phyloP scores from a whole-genome alignment of 352 stramenopile genomes.

The Hyaloperonospora brassicae region DNA sequence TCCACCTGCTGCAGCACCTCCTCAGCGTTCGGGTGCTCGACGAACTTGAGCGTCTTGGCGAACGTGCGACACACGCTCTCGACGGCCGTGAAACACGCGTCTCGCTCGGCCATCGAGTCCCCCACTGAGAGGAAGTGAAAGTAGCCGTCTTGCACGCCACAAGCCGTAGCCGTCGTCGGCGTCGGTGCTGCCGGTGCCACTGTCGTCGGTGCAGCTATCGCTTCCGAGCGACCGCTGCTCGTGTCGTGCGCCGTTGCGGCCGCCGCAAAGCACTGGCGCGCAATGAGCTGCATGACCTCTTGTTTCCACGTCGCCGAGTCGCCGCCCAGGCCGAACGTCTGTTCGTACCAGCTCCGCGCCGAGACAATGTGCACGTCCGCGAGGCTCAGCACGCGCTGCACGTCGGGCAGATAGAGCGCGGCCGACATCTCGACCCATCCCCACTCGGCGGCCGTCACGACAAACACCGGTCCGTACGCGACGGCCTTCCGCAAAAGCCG shows the following conservation, averaged over 20 bases:
- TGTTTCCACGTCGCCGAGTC: constrained; percentile 80
- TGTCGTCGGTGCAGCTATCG: background rate
- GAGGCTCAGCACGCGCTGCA: constrained; percentile 57
- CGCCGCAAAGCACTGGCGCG: constrained; percentile 67
- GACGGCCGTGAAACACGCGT: constrained; percentile 69
- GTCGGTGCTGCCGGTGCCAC: too few species aligned
- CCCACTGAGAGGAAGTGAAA: constrained; percentile 81
- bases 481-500: constrained; percentile 64
- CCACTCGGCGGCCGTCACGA: constrained; percentile 77
- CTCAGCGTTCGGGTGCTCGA: constrained; percentile 68
- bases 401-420: constrained; percentile 61
- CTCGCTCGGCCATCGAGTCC: constrained; percentile 82
- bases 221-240: background rate
- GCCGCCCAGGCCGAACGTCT: constrained; percentile 68
- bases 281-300: constrained; percentile 83
- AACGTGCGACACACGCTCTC: constrained; percentile 57
- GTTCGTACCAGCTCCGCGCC: constrained; percentile 78
- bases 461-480: constrained; percentile 72
- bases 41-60: constrained; percentile 84
- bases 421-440: constrained; percentile 83
- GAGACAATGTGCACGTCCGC: constrained; percentile 82
- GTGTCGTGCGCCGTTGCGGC: constrained; percentile 1
- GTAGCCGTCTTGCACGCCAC: constrained; percentile 27
- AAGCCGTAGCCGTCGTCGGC: too few species aligned
- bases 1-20: constrained; percentile 82